A percentile compares a stretch with the other conserved stretches of the same genome.
phyloP scores from a whole-genome alignment of 371 early-diverging fungal genomes.

The Scutellospora calospora region DNA sequence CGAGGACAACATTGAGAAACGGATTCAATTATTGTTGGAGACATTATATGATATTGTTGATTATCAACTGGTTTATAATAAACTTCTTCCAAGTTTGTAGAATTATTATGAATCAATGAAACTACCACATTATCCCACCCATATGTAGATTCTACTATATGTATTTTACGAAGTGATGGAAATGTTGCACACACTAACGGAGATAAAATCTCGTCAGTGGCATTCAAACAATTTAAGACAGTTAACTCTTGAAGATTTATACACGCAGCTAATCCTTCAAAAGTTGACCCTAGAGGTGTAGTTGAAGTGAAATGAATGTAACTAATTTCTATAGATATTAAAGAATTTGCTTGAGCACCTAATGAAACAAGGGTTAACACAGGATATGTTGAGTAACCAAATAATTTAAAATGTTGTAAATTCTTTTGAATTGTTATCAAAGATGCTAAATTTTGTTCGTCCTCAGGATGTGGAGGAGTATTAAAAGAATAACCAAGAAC shows the following conservation, averaged over 20 bases:
- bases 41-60: slow-evolving; percentile 9
- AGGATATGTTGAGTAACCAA: slow-evolving; percentile 34
- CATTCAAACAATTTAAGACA: slow-evolving; percentile 22
- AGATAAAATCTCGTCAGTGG: slow-evolving; percentile 14
- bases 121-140: slow-evolving; percentile 35
- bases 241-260: slow-evolving; percentile 24
- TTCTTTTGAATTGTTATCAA: slow-evolving; percentile 37
- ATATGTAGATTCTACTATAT: slow-evolving; percentile 42
- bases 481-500: slow-evolving; percentile 34
- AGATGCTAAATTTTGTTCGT: slow-evolving; percentile 37
- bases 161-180: slow-evolving; percentile 36
- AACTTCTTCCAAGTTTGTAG: slow-evolving; percentile 23
- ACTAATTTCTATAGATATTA: slow-evolving; percentile 32
- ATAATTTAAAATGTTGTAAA: slow-evolving; percentile 29
- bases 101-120: slow-evolving; percentile 32
- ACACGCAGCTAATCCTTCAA: slow-evolving; percentile 30
- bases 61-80: slow-evolving; percentile 39
- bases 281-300: neutral
- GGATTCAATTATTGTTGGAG: slow-evolving; percentile 30
- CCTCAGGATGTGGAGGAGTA: slow-evolving; percentile 29
- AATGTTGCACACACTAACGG: slow-evolving; percentile 28
- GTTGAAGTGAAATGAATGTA: slow-evolving; percentile 21
- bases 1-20: slow-evolving; percentile 31
- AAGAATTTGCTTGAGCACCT: neutral
- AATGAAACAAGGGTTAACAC: slow-evolving; percentile 3